phyloP scores from a whole-genome alignment of 73 alveolate species.

The Stentor coeruleus region DNA sequence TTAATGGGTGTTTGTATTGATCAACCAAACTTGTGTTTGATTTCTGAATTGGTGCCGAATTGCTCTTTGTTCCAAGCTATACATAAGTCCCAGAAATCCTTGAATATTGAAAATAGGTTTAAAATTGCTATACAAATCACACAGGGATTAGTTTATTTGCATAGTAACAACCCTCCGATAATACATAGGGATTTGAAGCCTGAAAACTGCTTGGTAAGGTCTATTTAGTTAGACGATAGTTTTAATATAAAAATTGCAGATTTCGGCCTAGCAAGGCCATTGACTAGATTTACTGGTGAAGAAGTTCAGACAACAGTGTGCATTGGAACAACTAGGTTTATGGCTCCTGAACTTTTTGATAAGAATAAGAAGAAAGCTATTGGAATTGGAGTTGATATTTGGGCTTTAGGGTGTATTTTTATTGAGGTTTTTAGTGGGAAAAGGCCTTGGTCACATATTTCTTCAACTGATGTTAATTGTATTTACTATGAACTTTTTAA shows the following conservation, averaged over 20 bases:
- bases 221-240: constrained; percentile 37
- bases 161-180: constrained; percentile 47
- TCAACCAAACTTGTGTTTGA: neutral
- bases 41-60: neutral
- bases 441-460: constrained; percentile 3
- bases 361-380: neutral
- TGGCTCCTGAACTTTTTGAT: constrained; percentile 10
- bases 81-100: neutral
- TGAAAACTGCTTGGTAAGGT: constrained; percentile 50
- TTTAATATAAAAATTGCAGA: constrained; percentile 46
- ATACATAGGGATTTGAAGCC: constrained; percentile 56
- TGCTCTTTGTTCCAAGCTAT: neutral
- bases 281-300: neutral
- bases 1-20: constrained; percentile 4
- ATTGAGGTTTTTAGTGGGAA: neutral
- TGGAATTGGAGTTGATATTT: neutral
- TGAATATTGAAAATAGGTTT: neutral
- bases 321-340: neutral
- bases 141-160: constrained; percentile 49
- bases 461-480: neutral
- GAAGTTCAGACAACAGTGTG: neutral
- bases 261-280: constrained; percentile 44
- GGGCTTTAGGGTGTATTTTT: neutral
- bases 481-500: neutral
- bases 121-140: constrained; percentile 34